A percentile compares a stretch with the other conserved stretches of the same genome.
Evolutionary conservation across 208 protist species (phyloP).

Genomic region (Acanthamoeba triangularis): DNA sequence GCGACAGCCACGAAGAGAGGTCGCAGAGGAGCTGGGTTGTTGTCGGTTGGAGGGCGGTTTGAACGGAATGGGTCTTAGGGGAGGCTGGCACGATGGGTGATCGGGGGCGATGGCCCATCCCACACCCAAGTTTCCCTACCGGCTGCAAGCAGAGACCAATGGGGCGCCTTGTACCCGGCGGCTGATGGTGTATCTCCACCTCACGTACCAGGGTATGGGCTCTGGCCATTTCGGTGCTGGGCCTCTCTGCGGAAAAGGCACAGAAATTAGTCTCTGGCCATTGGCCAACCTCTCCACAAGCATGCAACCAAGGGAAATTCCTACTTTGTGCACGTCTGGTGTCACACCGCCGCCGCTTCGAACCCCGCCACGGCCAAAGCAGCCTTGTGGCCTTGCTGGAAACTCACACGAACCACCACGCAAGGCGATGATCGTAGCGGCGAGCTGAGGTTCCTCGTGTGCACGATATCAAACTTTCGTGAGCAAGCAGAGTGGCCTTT

Average conservation of each 20-base stretch:
- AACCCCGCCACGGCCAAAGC: background rate
- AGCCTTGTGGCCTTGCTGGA: too few relatives aligned
- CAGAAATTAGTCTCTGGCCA: background rate
- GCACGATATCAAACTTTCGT: too few relatives aligned
- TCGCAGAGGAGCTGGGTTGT: background rate
- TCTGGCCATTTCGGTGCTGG: background rate
- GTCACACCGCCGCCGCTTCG: background rate
- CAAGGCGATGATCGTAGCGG: too few relatives aligned
- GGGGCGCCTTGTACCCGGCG: background rate
- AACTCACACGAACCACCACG: too few relatives aligned
- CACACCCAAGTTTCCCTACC: background rate
- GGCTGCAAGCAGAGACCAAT: constrained; percentile 24
- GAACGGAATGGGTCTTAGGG: too few relatives aligned
- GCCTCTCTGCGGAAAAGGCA: background rate
- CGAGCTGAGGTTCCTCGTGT: too few relatives aligned
- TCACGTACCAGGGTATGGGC: background rate
- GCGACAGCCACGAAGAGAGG: background rate
- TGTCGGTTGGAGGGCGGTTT: background rate
- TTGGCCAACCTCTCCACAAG: background rate
- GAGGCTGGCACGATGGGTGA: background rate
- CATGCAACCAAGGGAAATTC: background rate
- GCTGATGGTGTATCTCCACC: constrained; percentile 1
- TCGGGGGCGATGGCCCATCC: background rate
- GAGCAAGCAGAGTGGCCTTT: too few relatives aligned
- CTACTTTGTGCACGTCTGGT: background rate